phyloP scores from a whole-genome alignment of 2,329 filamentous ascomycete species.

The Monosporascus sp. region DNA sequence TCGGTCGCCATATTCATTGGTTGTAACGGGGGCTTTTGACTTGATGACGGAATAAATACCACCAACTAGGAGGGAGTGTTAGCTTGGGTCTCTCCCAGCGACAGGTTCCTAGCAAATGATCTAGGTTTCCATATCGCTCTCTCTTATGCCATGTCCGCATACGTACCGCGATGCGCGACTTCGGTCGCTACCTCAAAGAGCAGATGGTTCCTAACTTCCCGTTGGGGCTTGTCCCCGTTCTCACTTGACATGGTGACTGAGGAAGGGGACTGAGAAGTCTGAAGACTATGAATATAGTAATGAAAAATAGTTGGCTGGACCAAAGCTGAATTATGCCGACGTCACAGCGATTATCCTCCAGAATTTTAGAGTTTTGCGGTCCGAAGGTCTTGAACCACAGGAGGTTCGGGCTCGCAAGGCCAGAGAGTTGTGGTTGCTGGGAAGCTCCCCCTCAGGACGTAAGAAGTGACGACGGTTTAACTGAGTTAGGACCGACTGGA shows the following conservation, averaged over 20 bases:
- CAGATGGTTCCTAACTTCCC: constrained; percentile 89
- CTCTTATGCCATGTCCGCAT: constrained; percentile 2
- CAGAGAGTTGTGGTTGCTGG: no score
- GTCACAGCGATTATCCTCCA: no score
- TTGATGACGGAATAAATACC: constrained; percentile 99
- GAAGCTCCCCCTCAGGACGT: no score
- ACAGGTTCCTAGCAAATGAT: background rate
- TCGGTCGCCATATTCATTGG: constrained; percentile 94
- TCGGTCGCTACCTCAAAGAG: constrained; percentile 97
- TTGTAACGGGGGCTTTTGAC: constrained; percentile 96
- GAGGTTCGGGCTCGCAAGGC: no score
- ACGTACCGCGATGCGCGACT: constrained; percentile 87
- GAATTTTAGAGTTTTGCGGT: no score
- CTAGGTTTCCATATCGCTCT: background rate
- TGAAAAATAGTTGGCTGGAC: background rate
- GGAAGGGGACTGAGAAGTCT: constrained; percentile 3
- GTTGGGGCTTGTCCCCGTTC: constrained; percentile 37
- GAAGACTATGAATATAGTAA: no score
- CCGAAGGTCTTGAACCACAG: no score
- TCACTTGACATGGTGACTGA: constrained; percentile 39
- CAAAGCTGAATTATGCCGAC: background rate
- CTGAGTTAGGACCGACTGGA: no score
- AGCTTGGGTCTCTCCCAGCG: background rate
- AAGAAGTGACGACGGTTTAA: no score
- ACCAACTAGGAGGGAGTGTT: constrained; percentile 58